Percentiles rank a stretch among this genome's conserved stretches.
phyloP scores from a whole-genome alignment of 805 yeast genomes.

The Kodamaea hsintzibuensis region DNA sequence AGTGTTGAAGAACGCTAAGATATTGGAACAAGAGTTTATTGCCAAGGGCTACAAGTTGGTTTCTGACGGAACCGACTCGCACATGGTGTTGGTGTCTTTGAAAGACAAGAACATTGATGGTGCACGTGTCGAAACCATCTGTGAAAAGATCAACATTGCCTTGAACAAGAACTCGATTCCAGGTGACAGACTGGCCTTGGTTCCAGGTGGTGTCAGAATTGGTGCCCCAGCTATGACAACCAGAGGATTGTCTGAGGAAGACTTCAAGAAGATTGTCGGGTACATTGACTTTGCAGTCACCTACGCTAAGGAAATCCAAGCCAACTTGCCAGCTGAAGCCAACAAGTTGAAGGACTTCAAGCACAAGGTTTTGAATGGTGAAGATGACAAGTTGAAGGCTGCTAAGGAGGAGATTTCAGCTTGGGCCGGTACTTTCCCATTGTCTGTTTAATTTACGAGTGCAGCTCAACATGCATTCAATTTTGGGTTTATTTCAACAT shows the following conservation, averaged over 20 bases:
- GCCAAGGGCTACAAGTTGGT: constrained; percentile 74
- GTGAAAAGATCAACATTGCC: constrained; percentile 93
- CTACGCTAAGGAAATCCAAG: constrained; percentile 75
- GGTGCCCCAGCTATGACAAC: constrained; percentile 99
- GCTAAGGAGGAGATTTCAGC: constrained; percentile 76
- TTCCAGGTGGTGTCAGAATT: constrained; percentile 95
- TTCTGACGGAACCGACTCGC: constrained; percentile 93
- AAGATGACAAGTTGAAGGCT: constrained; percentile 59
- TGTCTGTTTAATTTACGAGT: constrained; percentile 31
- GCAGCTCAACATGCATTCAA: not conserved
- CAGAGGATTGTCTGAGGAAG: constrained; percentile 80
- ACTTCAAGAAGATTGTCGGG: constrained; percentile 76
- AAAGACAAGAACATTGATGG: constrained; percentile 85
- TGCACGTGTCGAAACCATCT: constrained; percentile 54
- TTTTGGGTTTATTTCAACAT: constrained; percentile 6
- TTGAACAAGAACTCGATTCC: constrained; percentile 97
- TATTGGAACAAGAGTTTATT: constrained; percentile 68
- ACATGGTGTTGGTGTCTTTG: constrained; percentile 81
- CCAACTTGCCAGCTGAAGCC: constrained; percentile 82
- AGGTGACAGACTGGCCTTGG: constrained; percentile 94
- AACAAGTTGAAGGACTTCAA: constrained; percentile 96
- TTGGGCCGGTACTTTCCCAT: constrained; percentile 91
- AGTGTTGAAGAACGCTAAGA: constrained; percentile 79
- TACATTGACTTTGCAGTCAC: constrained; percentile 80
- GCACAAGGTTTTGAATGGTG: constrained; percentile 70